Evolutionary conservation across 192 early-diverging fungal species (phyloP).

Genomic region (Rhizophagus clarus): DNA sequence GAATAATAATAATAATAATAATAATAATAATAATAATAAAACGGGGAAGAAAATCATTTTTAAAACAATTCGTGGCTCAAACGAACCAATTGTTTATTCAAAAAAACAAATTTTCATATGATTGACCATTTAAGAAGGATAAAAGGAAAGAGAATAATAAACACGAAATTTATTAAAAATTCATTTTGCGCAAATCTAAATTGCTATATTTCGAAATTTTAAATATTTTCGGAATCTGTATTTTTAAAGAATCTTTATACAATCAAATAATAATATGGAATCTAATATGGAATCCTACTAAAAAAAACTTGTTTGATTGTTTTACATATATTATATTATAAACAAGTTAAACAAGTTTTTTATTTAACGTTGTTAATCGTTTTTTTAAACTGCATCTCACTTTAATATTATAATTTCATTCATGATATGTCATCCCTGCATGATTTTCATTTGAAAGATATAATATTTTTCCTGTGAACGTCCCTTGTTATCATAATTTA

Average conservation of each 20-base stretch:
- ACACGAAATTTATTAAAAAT: background rate
- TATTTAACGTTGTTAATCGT: background rate
- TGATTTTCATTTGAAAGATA: background rate
- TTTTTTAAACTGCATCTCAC: no score
- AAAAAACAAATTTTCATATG: background rate
- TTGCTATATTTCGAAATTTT: no score
- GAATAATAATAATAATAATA: no score
- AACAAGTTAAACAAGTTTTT: no score
- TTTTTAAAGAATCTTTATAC: no score
- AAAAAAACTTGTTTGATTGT: no score
- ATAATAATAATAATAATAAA: background rate
- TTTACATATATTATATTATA: no score
- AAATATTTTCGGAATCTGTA: no score
- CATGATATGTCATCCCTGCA: background rate
- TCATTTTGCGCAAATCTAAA: no score
- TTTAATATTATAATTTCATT: background rate
- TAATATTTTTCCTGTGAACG: background rate
- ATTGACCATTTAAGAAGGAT: background rate
- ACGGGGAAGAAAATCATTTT: background rate
- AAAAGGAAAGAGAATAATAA: background rate
- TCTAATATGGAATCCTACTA: no score
- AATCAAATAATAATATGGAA: no score
- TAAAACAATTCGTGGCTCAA: background rate
- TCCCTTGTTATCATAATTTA: no score
- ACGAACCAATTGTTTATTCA: background rate